These are phyloP conservation scores for Persicaria tinctoria DNA, from an alignment of 148 eudicot genomes.

Conservation along the genomic window DNA sequence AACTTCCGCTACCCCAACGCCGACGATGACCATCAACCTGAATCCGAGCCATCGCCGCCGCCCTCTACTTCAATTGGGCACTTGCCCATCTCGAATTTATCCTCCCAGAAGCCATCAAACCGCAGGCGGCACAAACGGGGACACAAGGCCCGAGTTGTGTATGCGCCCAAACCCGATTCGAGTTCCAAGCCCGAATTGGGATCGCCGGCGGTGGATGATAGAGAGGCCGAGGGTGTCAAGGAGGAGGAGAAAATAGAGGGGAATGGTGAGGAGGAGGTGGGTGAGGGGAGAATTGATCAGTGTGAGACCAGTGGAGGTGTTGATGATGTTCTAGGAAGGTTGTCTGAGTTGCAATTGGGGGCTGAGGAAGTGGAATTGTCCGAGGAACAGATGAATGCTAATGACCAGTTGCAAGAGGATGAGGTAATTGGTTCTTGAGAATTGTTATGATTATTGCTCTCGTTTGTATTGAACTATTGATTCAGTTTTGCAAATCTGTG, in stretches of 20 bases:
- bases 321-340: conserved; percentile 37
- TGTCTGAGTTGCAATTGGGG: conserved; percentile 42
- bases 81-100: conserved; percentile 13
- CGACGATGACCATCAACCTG: conserved; percentile 7
- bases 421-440: conserved; percentile 45
- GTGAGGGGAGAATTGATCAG: conserved; percentile 13
- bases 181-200: conserved; percentile 22
- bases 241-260: conserved; percentile 20
- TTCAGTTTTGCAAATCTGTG: background rate
- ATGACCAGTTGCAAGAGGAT: conserved; percentile 86
- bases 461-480: background rate
- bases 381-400: conserved; percentile 44
- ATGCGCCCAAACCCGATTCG: conserved; percentile 12
- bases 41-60: background rate
- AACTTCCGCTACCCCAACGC: background rate
- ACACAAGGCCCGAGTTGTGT: conserved; percentile 21
- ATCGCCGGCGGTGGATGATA: conserved; percentile 15
- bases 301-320: conserved; percentile 14
- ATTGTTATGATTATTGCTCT: background rate
- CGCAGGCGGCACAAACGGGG: conserved; percentile 22
- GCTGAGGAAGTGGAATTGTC: conserved; percentile 44
- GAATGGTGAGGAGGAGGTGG: conserved; percentile 2
- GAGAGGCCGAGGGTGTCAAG: conserved; percentile 13
- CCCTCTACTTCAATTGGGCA: conserved; percentile 10
- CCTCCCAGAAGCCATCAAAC: conserved; percentile 12